Percentiles rank a stretch among this genome's conserved stretches.
Conservation (phyloP, 2,329 filamentous ascomycete species). For the Dactylella cylindrospora region DNA sequence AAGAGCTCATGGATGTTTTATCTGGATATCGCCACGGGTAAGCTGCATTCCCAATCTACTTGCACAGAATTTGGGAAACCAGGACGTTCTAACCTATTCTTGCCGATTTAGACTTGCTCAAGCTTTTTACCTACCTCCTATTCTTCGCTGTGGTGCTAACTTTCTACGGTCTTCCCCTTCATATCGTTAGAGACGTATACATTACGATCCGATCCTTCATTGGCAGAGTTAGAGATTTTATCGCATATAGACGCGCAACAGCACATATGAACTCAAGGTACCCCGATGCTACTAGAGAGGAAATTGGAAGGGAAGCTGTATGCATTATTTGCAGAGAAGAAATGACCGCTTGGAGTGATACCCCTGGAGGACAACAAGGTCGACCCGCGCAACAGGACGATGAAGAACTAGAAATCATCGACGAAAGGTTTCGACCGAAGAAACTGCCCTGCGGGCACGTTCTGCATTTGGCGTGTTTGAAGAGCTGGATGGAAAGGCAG, state of each 20-base stretch:
- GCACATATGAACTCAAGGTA: conserved; percentile 90
- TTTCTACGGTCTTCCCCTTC: conserved; percentile 93
- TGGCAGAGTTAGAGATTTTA: conserved; percentile 81
- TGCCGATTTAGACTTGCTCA: conserved; percentile 71
- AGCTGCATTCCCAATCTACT: conserved; percentile 50
- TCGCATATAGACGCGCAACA: conserved; percentile 87
- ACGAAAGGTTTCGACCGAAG: conserved; percentile 74
- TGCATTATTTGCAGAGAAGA: conserved; percentile 98
- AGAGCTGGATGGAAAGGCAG: conserved; percentile 95
- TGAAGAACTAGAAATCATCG: conserved; percentile 50
- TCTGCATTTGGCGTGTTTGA: conserved; percentile 87
- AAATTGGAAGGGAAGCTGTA: conserved; percentile 81
- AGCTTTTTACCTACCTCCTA: conserved; percentile 80
- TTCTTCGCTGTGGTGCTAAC: conserved; percentile 93
- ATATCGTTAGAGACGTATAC: conserved; percentile 94
- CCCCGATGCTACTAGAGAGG: conserved; percentile 83
- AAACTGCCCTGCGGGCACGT: conserved; percentile 96
- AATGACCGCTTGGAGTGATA: conserved; percentile 76
- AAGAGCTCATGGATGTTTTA: conserved; percentile 92
- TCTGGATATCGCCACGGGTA: conserved; percentile 79
- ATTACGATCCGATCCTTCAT: conserved; percentile 89
- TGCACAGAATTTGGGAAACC: no score
- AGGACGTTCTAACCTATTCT: not conserved
- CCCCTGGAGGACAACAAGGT: conserved; percentile 52
- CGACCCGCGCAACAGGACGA: conserved; percentile 30